Percentiles rank a stretch among this genome's conserved stretches.
phyloP scores from a whole-genome alignment of 768 basidiomycete genomes.

The Suillus luteus region DNA sequence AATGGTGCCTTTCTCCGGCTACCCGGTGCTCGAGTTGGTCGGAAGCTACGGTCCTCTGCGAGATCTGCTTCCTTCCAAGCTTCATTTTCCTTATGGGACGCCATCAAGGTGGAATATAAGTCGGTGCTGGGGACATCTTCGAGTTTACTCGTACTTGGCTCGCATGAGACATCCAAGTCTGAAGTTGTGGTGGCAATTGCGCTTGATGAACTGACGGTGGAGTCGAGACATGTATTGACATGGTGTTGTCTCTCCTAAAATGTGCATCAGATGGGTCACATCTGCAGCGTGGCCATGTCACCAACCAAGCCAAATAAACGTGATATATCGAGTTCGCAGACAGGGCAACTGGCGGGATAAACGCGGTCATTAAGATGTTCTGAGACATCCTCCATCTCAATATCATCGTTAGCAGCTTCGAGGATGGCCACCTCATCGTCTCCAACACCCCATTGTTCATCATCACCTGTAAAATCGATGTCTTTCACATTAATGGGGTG shows the following conservation, averaged over 20 bases:
- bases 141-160: background rate
- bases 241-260: constrained; percentile 52
- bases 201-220: constrained; percentile 18
- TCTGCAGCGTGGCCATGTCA: constrained; percentile 18
- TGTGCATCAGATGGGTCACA: constrained; percentile 11
- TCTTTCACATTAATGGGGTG: background rate
- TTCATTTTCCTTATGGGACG: constrained; percentile 76
- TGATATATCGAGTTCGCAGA: constrained; percentile 25
- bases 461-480: constrained; percentile 12
- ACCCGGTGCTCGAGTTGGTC: constrained; percentile 47
- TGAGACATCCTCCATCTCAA: constrained; percentile 29
- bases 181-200: background rate
- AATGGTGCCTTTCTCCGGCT: constrained; percentile 83
- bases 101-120: constrained; percentile 86
- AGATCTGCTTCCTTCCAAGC: constrained; percentile 81
- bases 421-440: constrained; percentile 63
- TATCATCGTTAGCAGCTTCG: constrained; percentile 31
- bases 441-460: constrained; percentile 65
- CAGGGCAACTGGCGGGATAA: constrained; percentile 23
- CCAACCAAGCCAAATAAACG: constrained; percentile 24
- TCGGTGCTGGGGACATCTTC: constrained; percentile 22
- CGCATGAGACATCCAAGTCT: constrained; percentile 6
- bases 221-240: constrained; percentile 59
- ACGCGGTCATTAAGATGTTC: constrained; percentile 8
- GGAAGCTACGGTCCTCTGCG: constrained; percentile 49